These are phyloP conservation scores for Ophiostoma piceae DNA, from an alignment of 2,329 filamentous ascomycete species.

Conservation along the genomic window DNA sequence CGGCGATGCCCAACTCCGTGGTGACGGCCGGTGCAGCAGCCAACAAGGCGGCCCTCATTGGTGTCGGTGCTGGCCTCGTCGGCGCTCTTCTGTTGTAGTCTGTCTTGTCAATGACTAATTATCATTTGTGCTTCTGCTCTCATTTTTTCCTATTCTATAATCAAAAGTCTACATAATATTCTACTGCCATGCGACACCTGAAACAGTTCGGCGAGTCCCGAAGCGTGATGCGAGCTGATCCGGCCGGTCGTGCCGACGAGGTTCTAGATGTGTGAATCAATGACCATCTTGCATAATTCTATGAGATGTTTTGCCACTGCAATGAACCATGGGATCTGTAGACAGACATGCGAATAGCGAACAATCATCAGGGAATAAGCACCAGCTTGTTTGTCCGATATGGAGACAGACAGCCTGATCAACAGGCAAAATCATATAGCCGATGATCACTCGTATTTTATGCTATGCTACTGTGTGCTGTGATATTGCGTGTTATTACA, in stretches of 20 bases:
- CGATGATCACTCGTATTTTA: background rate
- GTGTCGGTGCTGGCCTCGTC: slow-evolving; percentile 13
- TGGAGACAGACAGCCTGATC: background rate
- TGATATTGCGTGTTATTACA: background rate
- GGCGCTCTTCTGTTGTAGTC: slow-evolving; percentile 13
- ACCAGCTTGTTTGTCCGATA: background rate
- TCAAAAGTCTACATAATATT: background rate
- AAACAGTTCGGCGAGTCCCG: background rate
- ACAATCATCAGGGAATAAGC: background rate
- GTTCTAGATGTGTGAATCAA: background rate
- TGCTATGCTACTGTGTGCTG: background rate
- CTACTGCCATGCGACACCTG: background rate
- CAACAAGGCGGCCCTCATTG: slow-evolving; percentile 9
- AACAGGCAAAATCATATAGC: slow-evolving; percentile 6
- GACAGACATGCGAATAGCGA: background rate
- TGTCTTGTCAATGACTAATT: background rate
- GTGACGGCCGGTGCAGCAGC: slow-evolving; percentile 7
- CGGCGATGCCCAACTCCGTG: background rate
- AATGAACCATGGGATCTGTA: background rate
- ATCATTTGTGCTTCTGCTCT: background rate
- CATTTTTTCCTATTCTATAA: background rate
- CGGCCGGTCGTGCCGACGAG: background rate
- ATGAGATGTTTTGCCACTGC: background rate
- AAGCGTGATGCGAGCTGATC: background rate
- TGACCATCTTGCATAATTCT: background rate